Base-by-base conservation (phyloP, 495 filamentous ascomycete species). In the Hypoxylon rickii region DNA sequence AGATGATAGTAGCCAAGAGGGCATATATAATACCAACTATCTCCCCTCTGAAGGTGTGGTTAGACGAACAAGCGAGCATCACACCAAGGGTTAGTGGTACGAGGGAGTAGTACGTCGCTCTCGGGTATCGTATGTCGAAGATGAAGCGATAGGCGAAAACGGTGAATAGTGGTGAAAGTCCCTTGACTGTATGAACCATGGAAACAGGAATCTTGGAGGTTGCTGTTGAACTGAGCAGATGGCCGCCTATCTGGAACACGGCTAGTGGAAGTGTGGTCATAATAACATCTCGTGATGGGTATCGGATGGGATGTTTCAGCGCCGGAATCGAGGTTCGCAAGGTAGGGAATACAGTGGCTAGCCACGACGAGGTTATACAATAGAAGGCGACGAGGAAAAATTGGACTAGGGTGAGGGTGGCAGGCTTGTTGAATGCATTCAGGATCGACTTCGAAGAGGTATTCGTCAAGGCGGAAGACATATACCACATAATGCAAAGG, bases 101-200 rank as follows among this genome's bases (percentile, higher is more conserved):
- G 26, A 99, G 83, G 10, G 95, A 97, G 55, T 96, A 75, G 68
- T 97, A 99, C 11, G 93, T 99, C 18, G 90, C 85, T 24, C 73
- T 79, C 7, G 91, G 87, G 73, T 97, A 99, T 62, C 83, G 87
- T 32, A 97, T 90, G 58, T 87, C 78, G 72, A 93, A 96, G 63
- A 96, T 74, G 54, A 94, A 69, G 11, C 95, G 87, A 72, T 97
- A 97, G 26, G 95, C 94, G 12, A 96, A 69, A 45, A 99, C 94
- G 0, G 94, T 97, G 66, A 97, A 93, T 19, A 99, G 80, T 2
- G 94, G 94, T 1, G 95, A 97, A 37, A 99, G 86, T n/a, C 94
- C 95, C 75, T 99, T 99, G 70, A 99, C 97, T 1, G 95, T 97
- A 73, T 99, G 94, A 13, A 99, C 94, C 33, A 99, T 79, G 16